Conservation (phyloP, 352 stramenopile genomes). For the Elongisporangium prolatum region DNA sequence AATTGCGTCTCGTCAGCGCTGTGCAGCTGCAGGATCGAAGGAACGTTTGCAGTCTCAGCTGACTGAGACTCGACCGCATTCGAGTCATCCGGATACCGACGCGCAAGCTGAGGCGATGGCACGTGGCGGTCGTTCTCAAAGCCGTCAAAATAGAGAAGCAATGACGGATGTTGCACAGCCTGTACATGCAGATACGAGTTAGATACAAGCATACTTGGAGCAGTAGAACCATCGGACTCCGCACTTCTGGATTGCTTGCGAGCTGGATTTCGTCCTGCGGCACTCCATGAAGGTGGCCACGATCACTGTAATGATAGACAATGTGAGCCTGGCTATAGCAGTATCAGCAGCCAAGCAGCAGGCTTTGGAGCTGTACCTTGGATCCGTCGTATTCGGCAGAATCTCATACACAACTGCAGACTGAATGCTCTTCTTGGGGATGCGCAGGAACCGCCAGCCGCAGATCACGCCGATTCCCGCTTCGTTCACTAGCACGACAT, state of each 20-base stretch:
- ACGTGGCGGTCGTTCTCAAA: conserved; percentile 56
- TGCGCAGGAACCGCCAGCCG: conserved; percentile 36
- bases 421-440: not conserved
- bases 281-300: conserved; percentile 47
- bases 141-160: conserved; percentile 77
- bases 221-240: not conserved
- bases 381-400: conserved; percentile 35
- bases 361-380: not conserved
- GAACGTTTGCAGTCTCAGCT: conserved; percentile 11
- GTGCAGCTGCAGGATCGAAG: conserved; percentile 75
- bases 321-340: not conserved
- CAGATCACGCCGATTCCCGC: conserved; percentile 57
- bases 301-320: conserved; percentile 24
- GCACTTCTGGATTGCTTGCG: conserved; percentile 36
- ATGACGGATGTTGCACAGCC: conserved; percentile 51
- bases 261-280: conserved; percentile 48
- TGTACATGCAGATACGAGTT: conserved; percentile 12
- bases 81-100: conserved; percentile 55
- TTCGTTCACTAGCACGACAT: conserved; percentile 59
- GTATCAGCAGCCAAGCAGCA: not conserved
- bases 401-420: conserved; percentile 63
- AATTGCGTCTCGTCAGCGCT: conserved; percentile 61
- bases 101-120: conserved; percentile 54
- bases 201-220: not conserved
- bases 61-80: conserved; percentile 3